Base-by-base conservation (phyloP, 1,284 basidiomycete genomes). In the Ganoderma boninense region DNA sequence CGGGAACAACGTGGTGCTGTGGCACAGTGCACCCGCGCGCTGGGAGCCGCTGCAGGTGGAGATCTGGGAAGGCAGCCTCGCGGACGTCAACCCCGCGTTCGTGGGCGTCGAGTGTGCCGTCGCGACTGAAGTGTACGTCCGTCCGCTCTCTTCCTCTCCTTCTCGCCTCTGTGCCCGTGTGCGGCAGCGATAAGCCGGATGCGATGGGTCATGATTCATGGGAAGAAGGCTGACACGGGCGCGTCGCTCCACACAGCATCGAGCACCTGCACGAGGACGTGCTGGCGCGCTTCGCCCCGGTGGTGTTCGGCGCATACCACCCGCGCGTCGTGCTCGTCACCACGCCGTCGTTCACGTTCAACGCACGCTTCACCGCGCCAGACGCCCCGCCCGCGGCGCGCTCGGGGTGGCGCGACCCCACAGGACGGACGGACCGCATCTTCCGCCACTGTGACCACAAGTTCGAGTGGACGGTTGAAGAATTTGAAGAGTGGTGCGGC, bases 271-370 rank as follows among this genome's bases (percentile, higher is more conserved):
- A 90, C 14, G 87, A 90, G 2, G 80, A 87, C 18, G 82, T 93
- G 13, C 85, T 98, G n/a, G 84, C 87, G 7, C 85, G 87, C n/a
- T 96, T 97, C 76, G 91, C 92, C 4, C 94, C 94, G 14, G 84
- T 93, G 66, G 83, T 97, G 10, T 87, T 98, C 49, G 96, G 96
- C 0, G 86, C 90, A 20, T 98, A 98, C 78, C 89, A 91, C 65
- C 97, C 97, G 1, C 86, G 88, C 46, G 77, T 94, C 63, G 84
- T 97, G 54, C 86, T 99, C 49, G 81, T 98, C 74, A 97, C 96
- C 0, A 98, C 97, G 0, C 97, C 97, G 0, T 95, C 94, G 18
- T 96, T 94, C 81, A 90, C 87, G 38, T 99, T 96, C 86, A 98
- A 98, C 77, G 87, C 88, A 23, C 92, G 95, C 57, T 98, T 97